Evolutionary conservation across 345 rosid species (phyloP), one percentile per base, ranked within the genome.

Genomic region (Bruguiera parviflora): DNA sequence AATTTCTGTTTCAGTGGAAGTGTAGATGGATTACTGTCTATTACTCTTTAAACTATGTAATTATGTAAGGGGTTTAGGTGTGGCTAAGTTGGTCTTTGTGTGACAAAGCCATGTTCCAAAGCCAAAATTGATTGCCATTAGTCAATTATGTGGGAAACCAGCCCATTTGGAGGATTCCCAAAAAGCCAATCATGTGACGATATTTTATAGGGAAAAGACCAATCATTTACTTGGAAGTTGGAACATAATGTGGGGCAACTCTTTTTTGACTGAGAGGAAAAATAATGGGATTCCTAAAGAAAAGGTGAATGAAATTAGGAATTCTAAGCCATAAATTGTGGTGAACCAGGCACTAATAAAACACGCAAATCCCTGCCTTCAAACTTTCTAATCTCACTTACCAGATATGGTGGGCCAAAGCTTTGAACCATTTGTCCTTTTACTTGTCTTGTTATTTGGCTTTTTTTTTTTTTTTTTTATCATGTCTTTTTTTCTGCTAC

Each of bases 361-460:
- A 19, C 16, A 15, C 3, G 37, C 21, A 61, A 62, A 68, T 46
- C 32, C n/a, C 7, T 32, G 47, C 53, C 60, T 53, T 35, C 66
- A n/a, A 24, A 57, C 18, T 66, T 62, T 56, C 10, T 60, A 39
- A 66, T 35, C 66, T 10, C 61, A 67, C 33, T 56, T 27, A 19
- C 27, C 29, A 47, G 49, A 66, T 56, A 6, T 28, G 51, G 53
- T 55, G 72, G 70, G 43, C 53, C 64, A 31, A 68, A 53, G 3
- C 4, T 0, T 33, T 25, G 13, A 51, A 6, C 52, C 25, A 2
- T 16, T 52, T 20, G 33, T 32, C 52, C 6, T 43, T 58, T 19
- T 22, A 1, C 19, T 53, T 39, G 21, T 53, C 58, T 52, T 29
- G 8, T 10, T 20, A 7, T 49, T 68, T 53, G 71, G 56, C 67